A percentile compares a stretch with the other conserved stretches of the same genome.
These are phyloP conservation scores for Aspergillus calidoustus DNA, from an alignment of 2,329 filamentous ascomycete genomes.

Conservation along the genomic window DNA sequence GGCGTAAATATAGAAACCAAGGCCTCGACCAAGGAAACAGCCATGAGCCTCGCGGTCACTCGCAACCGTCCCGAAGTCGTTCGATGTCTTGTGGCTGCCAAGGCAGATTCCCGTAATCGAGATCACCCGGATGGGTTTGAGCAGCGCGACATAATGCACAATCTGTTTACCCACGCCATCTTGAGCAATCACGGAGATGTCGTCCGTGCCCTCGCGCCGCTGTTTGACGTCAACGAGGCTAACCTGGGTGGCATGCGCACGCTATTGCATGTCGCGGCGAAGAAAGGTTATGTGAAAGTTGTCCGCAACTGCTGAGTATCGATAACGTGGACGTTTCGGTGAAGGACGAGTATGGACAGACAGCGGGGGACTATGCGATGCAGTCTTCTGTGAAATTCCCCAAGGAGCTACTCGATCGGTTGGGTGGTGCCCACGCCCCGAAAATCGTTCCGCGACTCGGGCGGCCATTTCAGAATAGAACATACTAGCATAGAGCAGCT, in stretches of 20 bases:
- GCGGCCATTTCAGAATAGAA: too few relatives aligned
- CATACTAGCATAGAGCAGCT: too few relatives aligned
- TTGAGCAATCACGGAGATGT: neutral
- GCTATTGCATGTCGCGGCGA: neutral
- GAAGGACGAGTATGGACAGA: neutral
- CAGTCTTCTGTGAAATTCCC: neutral
- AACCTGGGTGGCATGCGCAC: neutral
- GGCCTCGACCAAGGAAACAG: neutral
- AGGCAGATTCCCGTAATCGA: neutral
- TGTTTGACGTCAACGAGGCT: neutral
- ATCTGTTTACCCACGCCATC: neutral
- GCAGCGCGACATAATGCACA: neutral
- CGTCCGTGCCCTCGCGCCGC: neutral
- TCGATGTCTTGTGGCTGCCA: neutral
- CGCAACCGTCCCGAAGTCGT: neutral
- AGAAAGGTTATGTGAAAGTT: neutral
- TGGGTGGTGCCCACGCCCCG: too few relatives aligned
- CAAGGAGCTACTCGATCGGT: neutral
- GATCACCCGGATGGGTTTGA: neutral
- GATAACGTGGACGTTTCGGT: neutral
- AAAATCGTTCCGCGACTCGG: too few relatives aligned
- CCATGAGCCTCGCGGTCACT: neutral
- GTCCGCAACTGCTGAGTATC: neutral
- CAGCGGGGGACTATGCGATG: too few relatives aligned
- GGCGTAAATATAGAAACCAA: neutral